Conservation (phyloP, 2,329 filamentous ascomycete species). For the Pyrenochaeta sp. region DNA sequence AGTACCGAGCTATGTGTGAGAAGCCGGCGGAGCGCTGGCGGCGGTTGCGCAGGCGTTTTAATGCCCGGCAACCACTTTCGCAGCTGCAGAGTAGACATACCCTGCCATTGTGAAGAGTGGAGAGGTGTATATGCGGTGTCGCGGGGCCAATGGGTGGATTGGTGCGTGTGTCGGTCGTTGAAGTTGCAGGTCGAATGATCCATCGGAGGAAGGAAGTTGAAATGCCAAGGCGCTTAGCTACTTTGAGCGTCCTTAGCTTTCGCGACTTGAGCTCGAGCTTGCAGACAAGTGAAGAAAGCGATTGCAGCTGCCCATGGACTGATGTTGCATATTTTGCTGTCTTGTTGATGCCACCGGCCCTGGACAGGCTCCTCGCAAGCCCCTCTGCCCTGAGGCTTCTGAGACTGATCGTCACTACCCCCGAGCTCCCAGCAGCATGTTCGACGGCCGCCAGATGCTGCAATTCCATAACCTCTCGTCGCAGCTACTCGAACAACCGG, state of each 20-base stretch:
- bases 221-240: constrained; percentile 27
- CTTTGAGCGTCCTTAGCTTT: constrained; percentile 23
- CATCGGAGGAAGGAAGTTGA: constrained; percentile 13
- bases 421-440: constrained; percentile 29
- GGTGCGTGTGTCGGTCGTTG: constrained; percentile 36
- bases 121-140: constrained; percentile 35
- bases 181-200: constrained; percentile 43
- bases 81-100: constrained; percentile 45
- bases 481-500: constrained; percentile 19
- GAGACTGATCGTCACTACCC: constrained; percentile 40
- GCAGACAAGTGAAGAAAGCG: neutral
- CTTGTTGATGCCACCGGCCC: constrained; percentile 54
- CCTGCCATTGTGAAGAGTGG: constrained; percentile 54
- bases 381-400: constrained; percentile 53
- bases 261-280: constrained; percentile 8
- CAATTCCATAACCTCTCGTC: constrained; percentile 17
- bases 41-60: constrained; percentile 19
- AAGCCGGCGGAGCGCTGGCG: constrained; percentile 15
- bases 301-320: constrained; percentile 30
- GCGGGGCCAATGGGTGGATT: constrained; percentile 45
- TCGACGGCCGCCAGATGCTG: constrained; percentile 25
- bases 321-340: constrained; percentile 17
- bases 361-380: constrained; percentile 57
- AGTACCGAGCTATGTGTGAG: constrained; percentile 32
- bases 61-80: neutral